A percentile compares a stretch with the other conserved stretches of the same genome.
phyloP scores from a whole-genome alignment of 345 rosid species.

The Hibiscus mutabilis region DNA sequence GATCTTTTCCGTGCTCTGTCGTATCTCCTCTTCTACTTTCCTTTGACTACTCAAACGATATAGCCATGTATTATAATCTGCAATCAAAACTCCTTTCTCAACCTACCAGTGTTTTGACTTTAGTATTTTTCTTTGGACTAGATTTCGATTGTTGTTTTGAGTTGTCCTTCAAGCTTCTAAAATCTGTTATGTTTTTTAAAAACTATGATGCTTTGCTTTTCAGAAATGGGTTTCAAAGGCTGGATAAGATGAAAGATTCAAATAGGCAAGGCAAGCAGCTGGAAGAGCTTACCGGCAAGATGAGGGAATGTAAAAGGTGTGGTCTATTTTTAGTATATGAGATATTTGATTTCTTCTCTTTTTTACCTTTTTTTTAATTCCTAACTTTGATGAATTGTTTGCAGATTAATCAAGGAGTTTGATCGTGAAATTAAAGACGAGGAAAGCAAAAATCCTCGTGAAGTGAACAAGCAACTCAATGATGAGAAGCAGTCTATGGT shows the following conservation, averaged over 20 bases:
- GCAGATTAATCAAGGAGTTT: slow-evolving; percentile 83
- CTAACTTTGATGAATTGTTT: slow-evolving; percentile 11
- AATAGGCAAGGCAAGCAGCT: slow-evolving; percentile 91
- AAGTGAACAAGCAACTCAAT: slow-evolving; percentile 78
- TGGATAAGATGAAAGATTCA: slow-evolving; percentile 92
- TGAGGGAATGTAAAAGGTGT: slow-evolving; percentile 97
- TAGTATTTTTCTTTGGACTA: background rate
- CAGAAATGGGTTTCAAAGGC: slow-evolving; percentile 98
- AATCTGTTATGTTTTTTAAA: background rate
- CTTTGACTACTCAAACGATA: background rate
- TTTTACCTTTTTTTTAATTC: background rate
- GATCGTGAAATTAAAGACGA: slow-evolving; percentile 87
- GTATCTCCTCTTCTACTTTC: slow-evolving; percentile 27
- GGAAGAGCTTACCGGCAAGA: slow-evolving; percentile 88
- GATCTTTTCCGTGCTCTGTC: slow-evolving; percentile 89
- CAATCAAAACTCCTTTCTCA: too few relatives aligned
- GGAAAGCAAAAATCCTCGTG: slow-evolving; percentile 67
- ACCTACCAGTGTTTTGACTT: background rate
- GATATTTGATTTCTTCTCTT: background rate
- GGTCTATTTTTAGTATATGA: background rate
- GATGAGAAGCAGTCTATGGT: slow-evolving; percentile 99
- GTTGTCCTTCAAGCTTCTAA: background rate
- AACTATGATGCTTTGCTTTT: slow-evolving; percentile 2
- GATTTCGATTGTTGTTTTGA: background rate
- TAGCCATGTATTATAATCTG: background rate